phyloP scores from a whole-genome alignment of 2,329 filamentous ascomycete species.

The Penicillium sp. region DNA sequence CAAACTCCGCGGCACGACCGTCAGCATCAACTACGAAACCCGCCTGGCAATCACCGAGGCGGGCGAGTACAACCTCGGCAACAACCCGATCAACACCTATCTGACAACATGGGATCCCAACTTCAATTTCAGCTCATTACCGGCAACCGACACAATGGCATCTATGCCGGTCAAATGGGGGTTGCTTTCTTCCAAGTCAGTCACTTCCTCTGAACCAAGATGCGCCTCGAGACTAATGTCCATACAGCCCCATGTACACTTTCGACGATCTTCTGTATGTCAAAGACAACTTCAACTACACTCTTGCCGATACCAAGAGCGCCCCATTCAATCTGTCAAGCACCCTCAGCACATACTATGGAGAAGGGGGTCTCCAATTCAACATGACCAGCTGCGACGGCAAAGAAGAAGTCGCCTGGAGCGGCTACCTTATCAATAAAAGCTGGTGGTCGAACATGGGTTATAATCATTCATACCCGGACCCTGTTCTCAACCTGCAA shows the following conservation, averaged over 20 bases:
- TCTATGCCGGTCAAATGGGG: background rate
- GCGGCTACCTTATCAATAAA: background rate
- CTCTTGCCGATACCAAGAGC: background rate
- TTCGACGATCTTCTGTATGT: background rate
- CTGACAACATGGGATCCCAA: background rate
- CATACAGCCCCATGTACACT: background rate
- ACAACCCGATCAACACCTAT: background rate
- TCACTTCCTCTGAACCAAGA: background rate
- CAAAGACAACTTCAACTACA: background rate
- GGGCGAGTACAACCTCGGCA: background rate
- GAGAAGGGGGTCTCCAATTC: background rate
- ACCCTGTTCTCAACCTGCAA: background rate
- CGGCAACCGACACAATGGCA: background rate
- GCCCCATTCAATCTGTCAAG: background rate
- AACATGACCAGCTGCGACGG: constrained; percentile 1
- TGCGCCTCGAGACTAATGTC: background rate
- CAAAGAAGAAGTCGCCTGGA: background rate
- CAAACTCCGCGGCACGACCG: background rate
- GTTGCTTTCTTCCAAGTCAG: background rate
- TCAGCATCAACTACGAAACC: background rate
- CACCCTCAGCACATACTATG: background rate
- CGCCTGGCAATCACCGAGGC: background rate
- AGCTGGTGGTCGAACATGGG: background rate
- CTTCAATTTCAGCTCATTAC: background rate
- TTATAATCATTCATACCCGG: background rate